Conservation (phyloP, 75 land plant species). For the Larix kaempferi region DNA sequence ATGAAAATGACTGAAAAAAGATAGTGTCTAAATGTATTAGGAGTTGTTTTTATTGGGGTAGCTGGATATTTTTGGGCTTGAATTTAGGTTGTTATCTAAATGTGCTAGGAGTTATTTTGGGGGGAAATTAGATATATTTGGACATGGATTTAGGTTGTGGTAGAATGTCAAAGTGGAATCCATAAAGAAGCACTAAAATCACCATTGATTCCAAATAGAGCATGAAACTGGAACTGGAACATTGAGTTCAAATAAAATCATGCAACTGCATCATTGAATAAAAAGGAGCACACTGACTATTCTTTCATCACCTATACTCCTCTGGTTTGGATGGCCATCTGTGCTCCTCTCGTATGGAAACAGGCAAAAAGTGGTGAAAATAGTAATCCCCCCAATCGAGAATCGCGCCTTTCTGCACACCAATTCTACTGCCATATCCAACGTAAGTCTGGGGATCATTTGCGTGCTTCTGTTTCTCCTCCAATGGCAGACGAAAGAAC, state of each 20-base stretch:
- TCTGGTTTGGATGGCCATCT: constrained; percentile 25
- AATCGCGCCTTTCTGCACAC: constrained; percentile 17
- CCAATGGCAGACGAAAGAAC: constrained; percentile 36
- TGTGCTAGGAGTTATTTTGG: no score
- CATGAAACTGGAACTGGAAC: no score
- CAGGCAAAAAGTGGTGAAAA: constrained; percentile 13
- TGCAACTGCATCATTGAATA: background rate
- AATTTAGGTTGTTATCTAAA: no score
- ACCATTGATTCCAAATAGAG: no score
- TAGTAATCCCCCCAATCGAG: constrained; percentile 39
- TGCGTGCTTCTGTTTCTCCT: constrained; percentile 27
- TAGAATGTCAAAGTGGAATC: no score
- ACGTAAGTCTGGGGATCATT: constrained; percentile 19
- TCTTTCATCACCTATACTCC: constrained; percentile 17
- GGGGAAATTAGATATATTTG: no score
- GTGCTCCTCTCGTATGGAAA: constrained; percentile 12
- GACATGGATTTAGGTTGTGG: no score
- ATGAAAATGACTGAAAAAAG: background rate
- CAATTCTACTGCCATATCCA: constrained; percentile 29
- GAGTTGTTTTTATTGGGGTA: no score
- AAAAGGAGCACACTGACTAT: background rate
- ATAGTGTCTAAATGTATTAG: no score
- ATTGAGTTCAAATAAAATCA: background rate
- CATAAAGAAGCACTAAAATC: background rate
- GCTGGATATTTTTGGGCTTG: no score